A percentile compares a stretch with the other conserved stretches of the same genome.
Evolutionary conservation across 2,329 filamentous ascomycete species (phyloP).

Genomic region (Alternaria sp.): DNA sequence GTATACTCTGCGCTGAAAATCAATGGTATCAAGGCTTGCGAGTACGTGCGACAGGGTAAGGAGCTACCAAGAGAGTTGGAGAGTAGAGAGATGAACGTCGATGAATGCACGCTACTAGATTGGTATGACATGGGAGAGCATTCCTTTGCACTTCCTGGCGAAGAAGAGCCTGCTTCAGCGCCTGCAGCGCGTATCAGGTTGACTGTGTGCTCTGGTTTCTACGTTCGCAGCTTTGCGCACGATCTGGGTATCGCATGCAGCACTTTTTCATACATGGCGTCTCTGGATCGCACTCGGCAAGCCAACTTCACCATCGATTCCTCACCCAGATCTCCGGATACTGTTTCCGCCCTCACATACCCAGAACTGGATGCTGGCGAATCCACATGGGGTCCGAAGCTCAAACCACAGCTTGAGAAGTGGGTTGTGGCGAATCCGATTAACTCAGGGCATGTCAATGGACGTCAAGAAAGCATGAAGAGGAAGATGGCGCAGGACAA

Average conservation of each 20-base stretch:
- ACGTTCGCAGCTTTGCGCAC: constrained; percentile 45
- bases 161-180: constrained; percentile 14
- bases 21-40: constrained; percentile 41
- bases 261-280: constrained; percentile 35
- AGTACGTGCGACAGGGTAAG: constrained; percentile 37
- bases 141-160: constrained; percentile 21
- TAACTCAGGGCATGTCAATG: constrained; percentile 27
- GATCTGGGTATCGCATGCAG: constrained; percentile 40
- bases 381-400: constrained; percentile 30
- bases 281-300: constrained; percentile 36
- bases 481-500: constrained; percentile 20
- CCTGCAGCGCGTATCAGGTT: constrained; percentile 35
- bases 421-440: constrained; percentile 37
- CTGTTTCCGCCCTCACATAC: constrained; percentile 30
- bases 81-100: constrained; percentile 37
- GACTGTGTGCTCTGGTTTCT: constrained; percentile 42
- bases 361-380: constrained; percentile 34
- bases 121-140: constrained; percentile 35
- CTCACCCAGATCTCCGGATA: constrained; percentile 5
- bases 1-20: constrained; percentile 44
- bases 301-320: constrained; percentile 26
- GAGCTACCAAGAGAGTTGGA: constrained; percentile 37
- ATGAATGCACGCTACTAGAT: constrained; percentile 39
- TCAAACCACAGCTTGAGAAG: constrained; percentile 29
- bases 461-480: constrained; percentile 26